Evolutionary conservation across 1,284 basidiomycete genomes (phyloP), one percentile per base, ranked within the genome.

Genomic region (Naganishia liquefaciens): DNA sequence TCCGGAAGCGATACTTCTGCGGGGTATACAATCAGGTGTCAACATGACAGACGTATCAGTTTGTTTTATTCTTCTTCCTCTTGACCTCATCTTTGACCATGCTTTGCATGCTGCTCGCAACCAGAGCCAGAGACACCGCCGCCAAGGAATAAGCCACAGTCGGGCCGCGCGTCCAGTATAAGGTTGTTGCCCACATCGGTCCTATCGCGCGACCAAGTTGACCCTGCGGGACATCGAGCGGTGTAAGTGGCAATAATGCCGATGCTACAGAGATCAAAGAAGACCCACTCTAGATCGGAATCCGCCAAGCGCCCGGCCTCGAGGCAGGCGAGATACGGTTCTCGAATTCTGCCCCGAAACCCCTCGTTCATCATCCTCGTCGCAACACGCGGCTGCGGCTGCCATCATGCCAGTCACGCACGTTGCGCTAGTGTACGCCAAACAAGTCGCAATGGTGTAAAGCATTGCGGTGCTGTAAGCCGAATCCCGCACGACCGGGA

Each of bases 201-300:
- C 93, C 93, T 49, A 94, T 82, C 5, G 93, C 93, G 64, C 93
- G 84, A 3, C 93, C 93, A 47, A 95, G 82, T 75, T 95, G 93
- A 28, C 93, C 93, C 40, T 72, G 61, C 19, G 27, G 52, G 17
- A 39, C 15, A 11, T 19, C 28, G 19, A 33, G 30, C 33, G 30
- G 21, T 6, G 21, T 23, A 11, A 21, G 25, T 23, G 13, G 47
- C 3, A 25, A 49, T 13, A n/a, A n/a, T 5, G n/a, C n/a, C n/a
- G n/a, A n/a, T n/a, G n/a, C n/a, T n/a, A 30, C 9, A 15, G 21
- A 0, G 49, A 21, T 27, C 28, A 7, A 30, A 13, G 10, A 9
- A 7, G 13, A 68, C 70, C 55, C 46, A 73, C 71, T 44, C 66
- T 74, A 1, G 90, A 93, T 65, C 93, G 84, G 79, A 94, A 94